Evolutionary conservation across 192 early-diverging fungal species (phyloP), one percentile per base, ranked within the genome.

Genomic region (Coemansia brasiliensis): DNA sequence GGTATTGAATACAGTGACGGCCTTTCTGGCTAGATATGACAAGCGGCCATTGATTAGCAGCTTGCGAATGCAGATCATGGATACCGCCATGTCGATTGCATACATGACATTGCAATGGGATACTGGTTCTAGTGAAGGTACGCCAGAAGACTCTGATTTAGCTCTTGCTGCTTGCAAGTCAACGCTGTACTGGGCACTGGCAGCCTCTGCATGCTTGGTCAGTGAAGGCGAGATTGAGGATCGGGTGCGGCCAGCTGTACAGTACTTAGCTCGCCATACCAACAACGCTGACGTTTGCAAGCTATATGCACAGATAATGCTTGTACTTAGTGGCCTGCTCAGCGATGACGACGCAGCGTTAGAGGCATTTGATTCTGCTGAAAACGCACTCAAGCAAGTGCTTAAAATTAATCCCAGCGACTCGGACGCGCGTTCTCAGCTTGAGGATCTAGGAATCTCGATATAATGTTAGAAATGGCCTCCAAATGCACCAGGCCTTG

Each of bases 151-250:
- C 39, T 29, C 55, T 12, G 50, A 46, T 25, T 27, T 41, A 21
- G 52, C 45, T 22, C 27, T 49, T 26, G 39, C 41, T 17, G 64
- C 59, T 2, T 54, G 55, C 17, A 78, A 79, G 32, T 67, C 72
- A 18, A 40, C 83, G 6, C 81, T 85, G 29, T 81, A 82, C 49
- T 82, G 83, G 78, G 83, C 87, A 5, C 63, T 87, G 41, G 82
- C 83, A 2, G 68, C 70, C 1, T 59, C 77, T 15, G 81, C 76
- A 32, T 56, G 65, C 7, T 57, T 75, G 18, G 78, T 72, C 0
- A 62, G 77, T 17, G 72, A 79, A 7, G 68, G 75, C 27, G 32
- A 18, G 57, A 81, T 68, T 51, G 80, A 61, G 61, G 53, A 20
- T 24, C 65, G 54, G 48, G 56, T 60, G 32, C 58, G 39, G 32